Evolutionary conservation across 2,329 filamentous ascomycete species (phyloP), one percentile per base, ranked within the genome.

Genomic region (Ophiosphaerella herpotricha): DNA sequence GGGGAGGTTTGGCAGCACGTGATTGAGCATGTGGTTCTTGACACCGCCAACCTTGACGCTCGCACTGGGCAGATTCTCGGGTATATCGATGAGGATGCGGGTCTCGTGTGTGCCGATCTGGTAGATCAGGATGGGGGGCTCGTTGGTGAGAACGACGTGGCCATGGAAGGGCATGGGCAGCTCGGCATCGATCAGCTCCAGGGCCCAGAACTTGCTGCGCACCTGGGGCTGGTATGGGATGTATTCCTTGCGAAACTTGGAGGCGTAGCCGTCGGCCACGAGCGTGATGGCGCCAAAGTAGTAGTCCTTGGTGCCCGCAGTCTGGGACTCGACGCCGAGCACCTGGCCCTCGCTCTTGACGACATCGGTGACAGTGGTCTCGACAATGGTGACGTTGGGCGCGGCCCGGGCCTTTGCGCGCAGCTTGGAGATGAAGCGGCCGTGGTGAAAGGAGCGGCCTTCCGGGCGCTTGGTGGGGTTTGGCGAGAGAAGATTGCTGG

Each of bases 71-170:
- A 90, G 80, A 66, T 87, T 85, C 26, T 88, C 84, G 4, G 93
- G 93, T 11, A 97, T 85, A 71, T 97, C 92, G 64, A 97, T 85
- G 18, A 99, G 83, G 11, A 88, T 89, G 58, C 94, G 86, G 1
- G 94, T 99, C 77, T 97, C 94, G 76, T 89, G 92, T 4, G 90
- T 89, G 68, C 94, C 93, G 70, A 99, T 99, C 77, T 97, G 94
- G 79, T 99, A 99, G 50, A 99, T 83, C 21, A 99, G 85, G 31
- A 96, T 85, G 0, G 94, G 93, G 0, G 85, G 79, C 39, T 84
- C 82, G 57, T 90, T 83, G 63, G 87, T 87, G 55, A 99, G 88
- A 46, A 97, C 80, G 58, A 99, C 93, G 74, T 96, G 91, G 16
- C 93, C 94, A 71, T 90, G 90, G 55, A 85, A 79, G 1, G 86